A percentile compares a stretch with the other conserved stretches of the same genome.
These are phyloP conservation scores for Saturnispora sanitii DNA, from an alignment of 805 yeast genomes.

Conservation along the genomic window DNA sequence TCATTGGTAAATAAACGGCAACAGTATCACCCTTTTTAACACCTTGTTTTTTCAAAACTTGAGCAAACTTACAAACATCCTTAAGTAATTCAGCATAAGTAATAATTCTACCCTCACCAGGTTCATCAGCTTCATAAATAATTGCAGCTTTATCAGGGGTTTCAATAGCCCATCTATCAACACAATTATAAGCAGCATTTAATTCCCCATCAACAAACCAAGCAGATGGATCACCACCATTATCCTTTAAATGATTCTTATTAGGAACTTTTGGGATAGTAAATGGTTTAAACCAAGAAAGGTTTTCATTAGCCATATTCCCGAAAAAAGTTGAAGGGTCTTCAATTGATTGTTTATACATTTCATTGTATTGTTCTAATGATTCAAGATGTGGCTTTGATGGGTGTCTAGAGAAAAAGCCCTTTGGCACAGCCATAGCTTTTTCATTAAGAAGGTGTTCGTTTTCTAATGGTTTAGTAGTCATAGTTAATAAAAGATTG, in stretches of 20 bases:
- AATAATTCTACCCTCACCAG: constrained; percentile 47
- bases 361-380: constrained; percentile 38
- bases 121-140: constrained; percentile 76
- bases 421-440: constrained; percentile 25
- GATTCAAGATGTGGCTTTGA: constrained; percentile 38
- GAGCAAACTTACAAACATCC: constrained; percentile 63
- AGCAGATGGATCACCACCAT: constrained; percentile 42
- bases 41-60: constrained; percentile 55
- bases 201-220: constrained; percentile 77
- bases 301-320: constrained; percentile 37
- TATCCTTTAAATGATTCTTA: constrained; percentile 34
- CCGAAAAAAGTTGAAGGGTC: constrained; percentile 49
- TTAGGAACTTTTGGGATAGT: constrained; percentile 36
- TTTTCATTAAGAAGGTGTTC: constrained; percentile 26
- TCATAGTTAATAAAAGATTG: background rate
- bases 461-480: constrained; percentile 22
- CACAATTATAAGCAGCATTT: constrained; percentile 74
- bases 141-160: constrained; percentile 68
- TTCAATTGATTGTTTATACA: constrained; percentile 46
- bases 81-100: constrained; percentile 65
- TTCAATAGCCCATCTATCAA: constrained; percentile 68
- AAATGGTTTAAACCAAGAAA: constrained; percentile 47
- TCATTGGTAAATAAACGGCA: constrained; percentile 82
- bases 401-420: constrained; percentile 33
- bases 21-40: constrained; percentile 77